Base-by-base conservation (phyloP, 148 eudicot species). In the Silene latifolia region DNA sequence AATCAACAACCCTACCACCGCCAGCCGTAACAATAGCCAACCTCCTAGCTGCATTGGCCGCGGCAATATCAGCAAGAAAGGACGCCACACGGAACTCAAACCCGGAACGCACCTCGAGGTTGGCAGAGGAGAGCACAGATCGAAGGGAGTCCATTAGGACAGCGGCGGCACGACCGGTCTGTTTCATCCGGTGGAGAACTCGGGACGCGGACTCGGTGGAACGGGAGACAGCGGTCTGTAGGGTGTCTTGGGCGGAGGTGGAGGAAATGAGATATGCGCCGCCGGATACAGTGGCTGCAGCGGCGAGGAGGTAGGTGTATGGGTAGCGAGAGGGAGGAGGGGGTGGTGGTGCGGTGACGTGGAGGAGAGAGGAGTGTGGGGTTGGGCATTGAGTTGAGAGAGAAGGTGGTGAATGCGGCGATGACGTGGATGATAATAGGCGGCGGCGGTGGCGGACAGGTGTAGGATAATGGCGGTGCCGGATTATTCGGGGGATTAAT, bases 31-130 rank as follows among this genome's bases (percentile, higher is more conserved):
- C 98, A 77, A 95, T 80, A 25, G 99, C 99, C 39, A 82, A 76
- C 74, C 99, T 88, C 72, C 99, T 63, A 0, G 82, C 76, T 0
- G 88, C 92, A 67, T 88, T 92, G 0, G 96, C 97, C 2, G 99
- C 97, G 4, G 91, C 93, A 76, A 95, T 95, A 72, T 95, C 99
- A 7, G 99, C 99, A 19, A 95, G 72, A 29, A 95, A 83, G 17
- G 99, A 86, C 29, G 99, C 97, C n/a, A 95, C 99, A 67, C 96
- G 74, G 32, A 86, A 87, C 83, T 92, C 97, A 60, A 95, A 95
- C 62, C 97, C 99, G 0, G 85, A 83, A 82, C 97, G 71, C 8
- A 95, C 99, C 83, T 85, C 97, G 23, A 88, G 82, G 60, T 89
- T 91, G 1, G 93, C 95, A 27, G 97, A 91, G 0, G 93, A 89